Conservation (phyloP, 2,329 filamentous ascomycete genomes). For the Cercospora sesami region DNA sequence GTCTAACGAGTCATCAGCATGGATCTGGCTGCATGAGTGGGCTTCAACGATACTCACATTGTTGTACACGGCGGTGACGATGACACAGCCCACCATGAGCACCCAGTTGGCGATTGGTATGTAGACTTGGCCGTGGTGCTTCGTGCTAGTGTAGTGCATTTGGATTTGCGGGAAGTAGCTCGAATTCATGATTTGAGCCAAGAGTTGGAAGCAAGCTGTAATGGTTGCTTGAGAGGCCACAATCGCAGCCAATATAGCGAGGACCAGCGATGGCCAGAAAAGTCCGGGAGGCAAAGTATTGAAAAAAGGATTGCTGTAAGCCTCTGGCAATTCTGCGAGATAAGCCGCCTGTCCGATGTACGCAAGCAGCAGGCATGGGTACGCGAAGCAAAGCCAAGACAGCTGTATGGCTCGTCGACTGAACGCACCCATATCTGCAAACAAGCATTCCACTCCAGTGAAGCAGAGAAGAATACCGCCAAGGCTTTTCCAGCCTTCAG, state of each 20-base stretch:
- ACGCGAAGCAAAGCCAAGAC: slow-evolving; percentile 67
- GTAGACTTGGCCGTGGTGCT: slow-evolving; percentile 73
- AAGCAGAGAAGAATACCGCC: slow-evolving; percentile 70
- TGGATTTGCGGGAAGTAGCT: slow-evolving; percentile 75
- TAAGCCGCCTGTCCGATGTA: slow-evolving; percentile 74
- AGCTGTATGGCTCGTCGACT: slow-evolving; percentile 63
- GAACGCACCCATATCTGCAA: slow-evolving; percentile 76
- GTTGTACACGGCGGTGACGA: slow-evolving; percentile 66
- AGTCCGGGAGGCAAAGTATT: slow-evolving; percentile 66
- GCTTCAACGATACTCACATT: slow-evolving; percentile 43
- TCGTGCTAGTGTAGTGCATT: slow-evolving; percentile 67
- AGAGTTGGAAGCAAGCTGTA: slow-evolving; percentile 63
- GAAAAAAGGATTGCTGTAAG: slow-evolving; percentile 73
- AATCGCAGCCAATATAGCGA: slow-evolving; percentile 67
- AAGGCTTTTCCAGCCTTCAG: slow-evolving; percentile 62
- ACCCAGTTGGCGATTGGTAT: slow-evolving; percentile 75
- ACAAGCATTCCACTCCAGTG: slow-evolving; percentile 74
- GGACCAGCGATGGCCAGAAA: slow-evolving; percentile 66
- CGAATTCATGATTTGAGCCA: slow-evolving; percentile 69
- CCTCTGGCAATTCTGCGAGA: slow-evolving; percentile 59
- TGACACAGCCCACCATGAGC: slow-evolving; percentile 69
- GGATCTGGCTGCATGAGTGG: slow-evolving; percentile 49
- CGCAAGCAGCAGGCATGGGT: slow-evolving; percentile 65
- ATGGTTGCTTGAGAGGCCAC: slow-evolving; percentile 78
- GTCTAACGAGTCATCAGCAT: slow-evolving; percentile 45